A percentile compares a stretch with the other conserved stretches of the same genome.
These are phyloP conservation scores for Dactylis glomerata DNA, from an alignment of 176 grass and related monocot species.

Conservation along the genomic window DNA sequence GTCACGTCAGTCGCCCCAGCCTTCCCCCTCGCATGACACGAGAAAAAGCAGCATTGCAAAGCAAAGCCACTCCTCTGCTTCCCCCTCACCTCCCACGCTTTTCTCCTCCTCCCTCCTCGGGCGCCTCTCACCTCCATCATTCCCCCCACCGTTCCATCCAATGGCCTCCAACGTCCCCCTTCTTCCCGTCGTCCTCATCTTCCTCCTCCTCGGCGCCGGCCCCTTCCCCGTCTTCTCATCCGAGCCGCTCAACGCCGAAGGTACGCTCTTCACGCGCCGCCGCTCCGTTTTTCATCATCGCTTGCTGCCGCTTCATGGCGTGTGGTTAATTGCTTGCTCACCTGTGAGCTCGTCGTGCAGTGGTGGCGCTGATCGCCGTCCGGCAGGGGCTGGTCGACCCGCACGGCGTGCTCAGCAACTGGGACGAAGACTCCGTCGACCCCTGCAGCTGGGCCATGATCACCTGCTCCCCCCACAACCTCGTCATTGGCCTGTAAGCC, in stretches of 20 bases:
- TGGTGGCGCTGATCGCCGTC: constrained; percentile 88
- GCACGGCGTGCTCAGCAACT: constrained; percentile 81
- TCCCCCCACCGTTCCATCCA: neutral
- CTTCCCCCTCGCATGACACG: constrained; percentile 23
- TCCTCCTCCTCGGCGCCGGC: constrained; percentile 32
- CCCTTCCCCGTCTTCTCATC: constrained; percentile 38
- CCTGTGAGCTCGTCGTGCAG: constrained; percentile 27
- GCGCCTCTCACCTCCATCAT: constrained; percentile 37
- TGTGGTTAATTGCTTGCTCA: neutral
- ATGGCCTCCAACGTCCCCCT: neutral
- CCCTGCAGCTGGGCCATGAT: constrained; percentile 99
- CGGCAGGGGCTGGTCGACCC: constrained; percentile 67
- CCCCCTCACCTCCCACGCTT: constrained; percentile 8
- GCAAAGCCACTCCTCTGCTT: constrained; percentile 21
- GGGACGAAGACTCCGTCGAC: constrained; percentile 96
- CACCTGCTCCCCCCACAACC: constrained; percentile 89
- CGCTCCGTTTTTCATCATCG: neutral
- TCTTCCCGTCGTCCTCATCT: neutral
- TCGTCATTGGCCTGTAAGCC: constrained; percentile 91
- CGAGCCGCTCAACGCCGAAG: constrained; percentile 75
- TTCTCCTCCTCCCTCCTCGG: neutral
- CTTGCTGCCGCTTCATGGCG: neutral
- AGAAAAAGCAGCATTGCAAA: constrained; percentile 45
- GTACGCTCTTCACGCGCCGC: neutral
- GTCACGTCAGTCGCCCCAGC: neutral